These are phyloP conservation scores for Taphrina pruni DNA, from an alignment of 1,139 yeast species.

Conservation along the genomic window DNA sequence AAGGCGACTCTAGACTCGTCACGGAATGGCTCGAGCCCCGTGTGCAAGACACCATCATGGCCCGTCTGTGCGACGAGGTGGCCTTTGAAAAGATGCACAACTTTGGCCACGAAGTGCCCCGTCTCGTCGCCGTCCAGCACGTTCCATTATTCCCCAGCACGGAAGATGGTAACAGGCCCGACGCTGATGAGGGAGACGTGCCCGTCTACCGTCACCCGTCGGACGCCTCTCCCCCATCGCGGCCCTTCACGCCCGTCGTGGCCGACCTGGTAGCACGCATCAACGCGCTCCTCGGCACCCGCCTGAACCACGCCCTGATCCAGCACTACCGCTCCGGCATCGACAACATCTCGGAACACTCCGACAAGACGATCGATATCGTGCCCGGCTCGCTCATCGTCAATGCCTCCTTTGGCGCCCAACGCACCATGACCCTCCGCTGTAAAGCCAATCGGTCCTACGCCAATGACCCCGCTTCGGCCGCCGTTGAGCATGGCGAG, in stretches of 20 bases:
- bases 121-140: slow-evolving; percentile 46
- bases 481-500: too few species aligned
- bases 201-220: slow-evolving; percentile 47
- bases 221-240: slow-evolving; percentile 43
- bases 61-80: slow-evolving; percentile 27
- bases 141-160: neutral
- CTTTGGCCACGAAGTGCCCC: slow-evolving; percentile 46
- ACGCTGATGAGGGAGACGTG: slow-evolving; percentile 12
- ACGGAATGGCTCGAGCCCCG: neutral
- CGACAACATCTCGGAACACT: slow-evolving; percentile 47
- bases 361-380: slow-evolving; percentile 47
- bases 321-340: slow-evolving; percentile 46
- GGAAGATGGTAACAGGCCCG: too few species aligned
- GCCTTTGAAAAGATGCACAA: slow-evolving; percentile 45
- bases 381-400: slow-evolving; percentile 45
- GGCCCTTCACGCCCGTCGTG: slow-evolving; percentile 39
- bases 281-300: slow-evolving; percentile 36
- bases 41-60: neutral
- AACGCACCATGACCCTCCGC: slow-evolving; percentile 45
- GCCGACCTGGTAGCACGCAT: slow-evolving; percentile 38
- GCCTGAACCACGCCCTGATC: slow-evolving; percentile 46
- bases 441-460: slow-evolving; percentile 36
- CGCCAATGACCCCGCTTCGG: too few species aligned
- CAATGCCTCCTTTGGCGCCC: slow-evolving; percentile 46
- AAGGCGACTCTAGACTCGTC: slow-evolving; percentile 3